Conservation (phyloP, 2,329 filamentous ascomycete genomes). For the Sporothrix variecibatus region DNA sequence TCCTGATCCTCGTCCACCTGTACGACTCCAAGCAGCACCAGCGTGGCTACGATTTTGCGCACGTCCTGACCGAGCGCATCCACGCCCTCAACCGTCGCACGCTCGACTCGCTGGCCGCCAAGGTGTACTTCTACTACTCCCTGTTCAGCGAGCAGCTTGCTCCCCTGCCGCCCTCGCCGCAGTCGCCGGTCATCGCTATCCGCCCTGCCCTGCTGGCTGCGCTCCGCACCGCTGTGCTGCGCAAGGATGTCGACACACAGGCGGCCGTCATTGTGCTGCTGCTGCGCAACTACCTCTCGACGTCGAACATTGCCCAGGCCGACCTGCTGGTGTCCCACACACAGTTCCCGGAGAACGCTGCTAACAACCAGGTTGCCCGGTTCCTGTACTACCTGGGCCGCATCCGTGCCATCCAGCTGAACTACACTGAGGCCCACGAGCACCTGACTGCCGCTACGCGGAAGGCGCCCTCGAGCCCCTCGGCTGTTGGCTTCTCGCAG, state of each 20-base stretch:
- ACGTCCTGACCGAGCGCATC: slow-evolving; percentile 78
- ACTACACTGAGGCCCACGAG: slow-evolving; percentile 95
- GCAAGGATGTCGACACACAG: slow-evolving; percentile 97
- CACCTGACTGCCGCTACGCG: slow-evolving; percentile 90
- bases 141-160: slow-evolving; percentile 91
- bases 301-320: slow-evolving; percentile 94
- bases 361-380: slow-evolving; percentile 96
- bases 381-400: slow-evolving; percentile 97
- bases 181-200: slow-evolving; percentile 83
- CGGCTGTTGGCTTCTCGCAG: slow-evolving; percentile 92
- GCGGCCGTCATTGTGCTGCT: slow-evolving; percentile 92
- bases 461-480: slow-evolving; percentile 87
- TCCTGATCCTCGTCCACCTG: slow-evolving; percentile 82
- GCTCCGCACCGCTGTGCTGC: slow-evolving; percentile 89
- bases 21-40: slow-evolving; percentile 83
- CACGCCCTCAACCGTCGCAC: slow-evolving; percentile 90
- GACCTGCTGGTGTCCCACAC: slow-evolving; percentile 95
- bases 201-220: slow-evolving; percentile 84
- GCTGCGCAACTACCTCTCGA: slow-evolving; percentile 92
- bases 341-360: slow-evolving; percentile 88
- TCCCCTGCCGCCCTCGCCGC: slow-evolving; percentile 83
- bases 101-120: slow-evolving; percentile 87
- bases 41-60: slow-evolving; percentile 81
- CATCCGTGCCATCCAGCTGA: slow-evolving; percentile 92
- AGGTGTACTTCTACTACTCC: slow-evolving; percentile 97